Evolutionary conservation across 2,329 filamentous ascomycete genomes (phyloP).

Genomic region (Sclerotinia spermophila): DNA sequence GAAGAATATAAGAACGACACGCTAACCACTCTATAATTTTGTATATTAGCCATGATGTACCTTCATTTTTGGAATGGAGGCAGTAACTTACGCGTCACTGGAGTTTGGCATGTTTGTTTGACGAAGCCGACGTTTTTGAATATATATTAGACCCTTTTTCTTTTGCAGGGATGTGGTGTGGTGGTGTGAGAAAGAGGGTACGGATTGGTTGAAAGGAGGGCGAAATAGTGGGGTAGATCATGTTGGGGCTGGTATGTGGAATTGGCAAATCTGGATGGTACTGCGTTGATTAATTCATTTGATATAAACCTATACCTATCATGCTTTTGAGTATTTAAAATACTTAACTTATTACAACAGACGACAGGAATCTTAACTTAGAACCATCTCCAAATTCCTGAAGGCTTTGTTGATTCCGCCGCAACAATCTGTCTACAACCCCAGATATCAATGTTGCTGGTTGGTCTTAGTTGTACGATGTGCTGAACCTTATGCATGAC

Average conservation of each 20-base stretch:
- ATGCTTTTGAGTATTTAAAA: background rate
- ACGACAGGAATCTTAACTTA: background rate
- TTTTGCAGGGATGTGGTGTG: background rate
- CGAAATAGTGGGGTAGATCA: background rate
- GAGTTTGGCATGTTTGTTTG: constrained; percentile 24
- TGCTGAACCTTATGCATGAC: background rate
- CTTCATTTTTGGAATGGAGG: constrained; percentile 17
- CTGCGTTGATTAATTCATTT: background rate
- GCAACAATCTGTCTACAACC: background rate
- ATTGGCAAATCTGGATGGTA: background rate
- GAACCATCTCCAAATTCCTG: background rate
- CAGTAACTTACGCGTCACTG: constrained; percentile 34
- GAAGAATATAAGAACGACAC: constrained; percentile 37
- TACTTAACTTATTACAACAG: background rate
- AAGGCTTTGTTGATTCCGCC: background rate
- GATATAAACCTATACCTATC: background rate
- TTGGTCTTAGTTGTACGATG: background rate
- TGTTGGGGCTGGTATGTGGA: background rate
- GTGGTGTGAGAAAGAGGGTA: rapidly evolving
- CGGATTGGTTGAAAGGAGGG: background rate
- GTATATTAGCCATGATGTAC: constrained; percentile 28
- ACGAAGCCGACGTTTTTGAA: background rate
- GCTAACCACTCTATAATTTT: constrained; percentile 35
- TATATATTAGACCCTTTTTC: background rate
- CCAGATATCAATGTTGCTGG: background rate